A percentile compares a stretch with the other conserved stretches of the same genome.
These are phyloP conservation scores for Apiotrichum sp. DNA, from an alignment of 1,284 basidiomycete species.

Conservation along the genomic window DNA sequence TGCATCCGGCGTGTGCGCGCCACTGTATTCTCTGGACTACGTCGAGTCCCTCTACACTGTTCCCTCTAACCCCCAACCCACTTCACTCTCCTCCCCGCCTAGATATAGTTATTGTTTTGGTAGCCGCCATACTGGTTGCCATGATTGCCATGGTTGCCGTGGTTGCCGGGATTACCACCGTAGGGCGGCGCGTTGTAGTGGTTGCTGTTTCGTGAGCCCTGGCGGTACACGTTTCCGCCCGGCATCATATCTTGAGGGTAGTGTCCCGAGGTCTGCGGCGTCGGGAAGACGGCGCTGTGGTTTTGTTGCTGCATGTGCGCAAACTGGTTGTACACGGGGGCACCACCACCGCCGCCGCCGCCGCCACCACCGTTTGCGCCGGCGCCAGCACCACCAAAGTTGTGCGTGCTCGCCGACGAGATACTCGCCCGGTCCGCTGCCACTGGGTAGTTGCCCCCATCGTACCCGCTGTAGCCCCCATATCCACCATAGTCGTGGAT, in stretches of 20 bases:
- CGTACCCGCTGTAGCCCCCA: not conserved
- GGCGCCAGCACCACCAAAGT: not conserved
- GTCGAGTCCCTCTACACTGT: not conserved
- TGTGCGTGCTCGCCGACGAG: slow-evolving; percentile 9
- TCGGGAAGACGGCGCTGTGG: not conserved
- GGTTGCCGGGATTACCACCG: not conserved
- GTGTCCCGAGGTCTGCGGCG: too few species aligned
- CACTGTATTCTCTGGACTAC: too few species aligned
- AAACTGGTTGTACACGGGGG: not conserved
- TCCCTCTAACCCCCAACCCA: not conserved
- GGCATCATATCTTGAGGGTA: too few species aligned
- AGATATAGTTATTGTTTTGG: not conserved
- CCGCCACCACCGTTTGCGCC: too few species aligned
- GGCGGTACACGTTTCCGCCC: not conserved
- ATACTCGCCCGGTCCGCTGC: slow-evolving; percentile 5
- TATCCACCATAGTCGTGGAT: not conserved
- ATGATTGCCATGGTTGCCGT: too few species aligned
- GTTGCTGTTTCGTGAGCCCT: not conserved
- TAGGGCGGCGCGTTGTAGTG: not conserved
- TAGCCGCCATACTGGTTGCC: not conserved
- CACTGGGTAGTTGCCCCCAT: not conserved
- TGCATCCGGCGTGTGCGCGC: not conserved
- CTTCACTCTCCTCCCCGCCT: not conserved
- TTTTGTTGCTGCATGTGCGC: too few species aligned
- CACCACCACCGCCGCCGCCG: not conserved